phyloP scores from a whole-genome alignment of 1,284 basidiomycete species.

The Grifola frondosa region DNA sequence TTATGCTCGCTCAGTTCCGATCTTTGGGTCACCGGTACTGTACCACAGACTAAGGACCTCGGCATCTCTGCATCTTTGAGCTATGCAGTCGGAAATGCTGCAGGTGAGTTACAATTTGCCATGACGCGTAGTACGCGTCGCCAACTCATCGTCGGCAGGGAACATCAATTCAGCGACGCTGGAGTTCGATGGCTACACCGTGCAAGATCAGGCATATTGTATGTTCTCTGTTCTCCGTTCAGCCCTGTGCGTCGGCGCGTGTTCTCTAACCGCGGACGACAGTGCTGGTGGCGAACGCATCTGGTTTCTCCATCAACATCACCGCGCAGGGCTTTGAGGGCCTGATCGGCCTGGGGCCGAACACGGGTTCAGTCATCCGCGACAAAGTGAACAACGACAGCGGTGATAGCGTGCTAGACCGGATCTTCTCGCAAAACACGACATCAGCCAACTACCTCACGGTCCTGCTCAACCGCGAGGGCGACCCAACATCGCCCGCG shows the following conservation, averaged over 20 bases:
- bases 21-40: constrained; percentile 55
- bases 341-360: constrained; percentile 73
- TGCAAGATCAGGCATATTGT: constrained; percentile 72
- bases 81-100: constrained; percentile 69
- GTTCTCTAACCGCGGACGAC: not conserved
- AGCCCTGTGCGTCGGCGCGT: not conserved
- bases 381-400: constrained; percentile 49
- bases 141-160: constrained; percentile 42
- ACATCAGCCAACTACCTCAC: constrained; percentile 64
- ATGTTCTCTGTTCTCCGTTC: constrained; percentile 29
- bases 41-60: constrained; percentile 51
- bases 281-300: constrained; percentile 68
- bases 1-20: constrained; percentile 49
- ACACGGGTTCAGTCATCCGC: constrained; percentile 63
- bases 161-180: constrained; percentile 57
- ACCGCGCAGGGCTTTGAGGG: constrained; percentile 63
- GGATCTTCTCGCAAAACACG: constrained; percentile 58
- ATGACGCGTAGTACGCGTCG: constrained; percentile 1
- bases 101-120: constrained; percentile 41
- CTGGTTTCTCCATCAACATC: constrained; percentile 65
- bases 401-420: constrained; percentile 57
- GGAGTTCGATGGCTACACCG: constrained; percentile 53
- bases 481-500: constrained; percentile 42
- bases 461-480: constrained; percentile 61
- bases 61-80: constrained; percentile 55